Evolutionary conservation across 2,329 filamentous ascomycete species (phyloP).

Genomic region (Chrysoporthe cubensis): DNA sequence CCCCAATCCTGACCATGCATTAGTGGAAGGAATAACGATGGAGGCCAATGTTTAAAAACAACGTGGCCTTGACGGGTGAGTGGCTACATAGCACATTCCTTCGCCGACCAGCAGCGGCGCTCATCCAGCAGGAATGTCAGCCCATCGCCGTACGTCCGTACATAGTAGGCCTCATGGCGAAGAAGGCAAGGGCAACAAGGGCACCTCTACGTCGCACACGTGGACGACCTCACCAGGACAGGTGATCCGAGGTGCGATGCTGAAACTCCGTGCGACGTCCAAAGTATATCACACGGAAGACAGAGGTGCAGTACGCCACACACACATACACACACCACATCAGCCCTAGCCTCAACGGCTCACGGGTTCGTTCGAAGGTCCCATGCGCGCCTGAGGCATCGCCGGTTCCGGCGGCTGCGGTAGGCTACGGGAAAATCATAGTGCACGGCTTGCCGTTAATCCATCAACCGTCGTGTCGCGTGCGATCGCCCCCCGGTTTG

Average conservation of each 20-base stretch:
- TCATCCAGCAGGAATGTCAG: neutral
- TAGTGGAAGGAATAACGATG: neutral
- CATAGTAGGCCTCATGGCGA: too few species aligned
- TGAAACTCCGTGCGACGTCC: neutral
- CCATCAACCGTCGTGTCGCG: neutral
- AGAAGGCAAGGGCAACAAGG: neutral
- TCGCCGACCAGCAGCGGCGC: too few species aligned
- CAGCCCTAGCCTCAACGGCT: neutral
- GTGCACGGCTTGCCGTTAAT: neutral
- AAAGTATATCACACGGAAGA: neutral
- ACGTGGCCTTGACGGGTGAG: neutral
- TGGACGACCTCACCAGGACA: neutral
- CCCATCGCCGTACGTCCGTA: neutral
- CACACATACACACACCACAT: neutral
- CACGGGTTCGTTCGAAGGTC: neutral
- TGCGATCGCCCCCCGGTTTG: neutral
- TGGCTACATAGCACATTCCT: too few species aligned
- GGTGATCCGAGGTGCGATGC: constrained; percentile 5
- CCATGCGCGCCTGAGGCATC: neutral
- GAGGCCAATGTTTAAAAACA: neutral
- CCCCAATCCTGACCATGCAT: neutral
- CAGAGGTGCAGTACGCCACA: neutral
- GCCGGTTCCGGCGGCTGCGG: neutral
- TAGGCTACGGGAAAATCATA: neutral
- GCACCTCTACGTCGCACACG: neutral